Base-by-base conservation (phyloP, 257 asterid species). In the Echium plantagineum region DNA sequence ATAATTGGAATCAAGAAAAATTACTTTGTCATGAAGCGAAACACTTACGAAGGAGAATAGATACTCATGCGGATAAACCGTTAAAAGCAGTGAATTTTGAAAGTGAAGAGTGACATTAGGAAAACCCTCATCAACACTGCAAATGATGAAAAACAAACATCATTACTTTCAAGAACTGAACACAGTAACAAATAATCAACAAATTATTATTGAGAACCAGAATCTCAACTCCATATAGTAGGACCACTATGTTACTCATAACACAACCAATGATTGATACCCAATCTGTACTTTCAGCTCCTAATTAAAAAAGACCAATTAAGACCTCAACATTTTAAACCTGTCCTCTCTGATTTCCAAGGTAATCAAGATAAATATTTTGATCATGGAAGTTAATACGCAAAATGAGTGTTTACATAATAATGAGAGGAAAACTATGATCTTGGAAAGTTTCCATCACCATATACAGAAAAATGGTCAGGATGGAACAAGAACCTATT, bases 101-200 rank as follows among this genome's bases (percentile, higher is more conserved):
- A 93, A 93, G 75, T 89, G 94, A 72, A 93, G 85, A 61, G 80
- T 78, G 70, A 93, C 97, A 17, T 73, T 69, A 15, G 97, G 99
- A 69, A 93, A 93, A 62, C 83, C 97, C 67, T 84, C 97, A 76
- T 93, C 97, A 63, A 93, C 89, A 73, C 99, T 93, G 91, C 90
- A 79, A 64, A 15, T 69, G 49, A 72, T 61, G 68, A 55, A 69
- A 71, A 42, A 57, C 30, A 26, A 58, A 62, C 59, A 68, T 68
- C 63, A 67, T 21, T 51, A 31, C 46, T 42, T 63, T 69, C 16
- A 47, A 46, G 32, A 26, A 49, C 56, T 69, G 19, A 47, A 46
- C 38, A 49, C n/a, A 20, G 32, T 6, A 2, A 6, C 60, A 49
- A 54, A 18, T 24, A 20, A 32, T 54, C 15, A 32, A 48, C 19